A percentile compares a stretch with the other conserved stretches of the same genome.
These are phyloP conservation scores for Haematococcus sp. DNA, from an alignment of 139 green algal species.

Conservation along the genomic window DNA sequence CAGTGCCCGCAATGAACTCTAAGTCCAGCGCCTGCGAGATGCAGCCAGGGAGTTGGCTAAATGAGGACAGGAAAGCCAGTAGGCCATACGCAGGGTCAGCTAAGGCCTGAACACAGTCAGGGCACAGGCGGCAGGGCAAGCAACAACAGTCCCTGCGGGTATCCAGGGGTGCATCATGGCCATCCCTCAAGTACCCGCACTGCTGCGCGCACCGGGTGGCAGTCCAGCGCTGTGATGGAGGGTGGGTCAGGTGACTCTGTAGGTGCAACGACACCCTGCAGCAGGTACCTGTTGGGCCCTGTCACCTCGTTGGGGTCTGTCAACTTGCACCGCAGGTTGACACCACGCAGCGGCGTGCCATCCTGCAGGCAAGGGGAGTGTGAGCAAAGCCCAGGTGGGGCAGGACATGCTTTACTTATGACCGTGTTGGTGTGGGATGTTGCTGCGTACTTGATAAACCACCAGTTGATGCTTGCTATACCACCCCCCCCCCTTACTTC, in stretches of 20 bases:
- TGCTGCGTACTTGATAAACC: too few species aligned
- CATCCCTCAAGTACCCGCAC: neutral
- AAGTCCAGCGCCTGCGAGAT: slow-evolving; percentile 3
- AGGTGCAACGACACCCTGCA: neutral
- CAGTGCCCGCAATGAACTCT: slow-evolving; percentile 51
- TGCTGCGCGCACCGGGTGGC: slow-evolving; percentile 14
- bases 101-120: too few species aligned
- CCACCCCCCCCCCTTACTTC: too few species aligned
- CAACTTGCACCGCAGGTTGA: slow-evolving; percentile 7
- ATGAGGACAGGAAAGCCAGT: too few species aligned
- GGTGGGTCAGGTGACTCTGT: slow-evolving; percentile 1
- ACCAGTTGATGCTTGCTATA: too few species aligned
- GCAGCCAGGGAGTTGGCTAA: neutral
- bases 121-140: too few species aligned
- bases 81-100: too few species aligned
- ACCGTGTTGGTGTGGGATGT: too few species aligned
- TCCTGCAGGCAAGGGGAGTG: slow-evolving; percentile 3
- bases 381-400: neutral
- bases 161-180: too few species aligned
- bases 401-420: too few species aligned
- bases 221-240: slow-evolving; percentile 34
- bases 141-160: too few species aligned
- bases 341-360: slow-evolving; percentile 16
- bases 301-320: neutral
- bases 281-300: slow-evolving; percentile 7